Evolutionary conservation across 2,329 filamentous ascomycete genomes (phyloP).

Genomic region (Aspergillus alliaceus): DNA sequence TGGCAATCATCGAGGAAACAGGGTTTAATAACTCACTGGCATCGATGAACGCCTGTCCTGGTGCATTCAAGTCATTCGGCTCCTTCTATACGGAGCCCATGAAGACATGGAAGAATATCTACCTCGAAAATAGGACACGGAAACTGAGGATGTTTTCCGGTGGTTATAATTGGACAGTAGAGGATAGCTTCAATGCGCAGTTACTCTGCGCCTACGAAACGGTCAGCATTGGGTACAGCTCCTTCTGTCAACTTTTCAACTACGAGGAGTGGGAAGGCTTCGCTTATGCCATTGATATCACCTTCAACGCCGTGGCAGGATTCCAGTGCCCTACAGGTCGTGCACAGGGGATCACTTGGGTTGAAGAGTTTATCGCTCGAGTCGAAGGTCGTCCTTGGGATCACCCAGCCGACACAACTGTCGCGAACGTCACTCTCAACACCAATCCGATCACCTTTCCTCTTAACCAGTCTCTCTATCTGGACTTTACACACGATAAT

Average conservation of each 20-base stretch:
- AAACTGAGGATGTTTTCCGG: constrained; percentile 59
- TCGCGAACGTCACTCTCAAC: constrained; percentile 43
- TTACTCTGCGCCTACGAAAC: constrained; percentile 76
- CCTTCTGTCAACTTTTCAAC: constrained; percentile 73
- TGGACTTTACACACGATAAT: not conserved
- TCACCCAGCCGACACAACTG: constrained; percentile 32
- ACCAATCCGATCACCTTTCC: constrained; percentile 69
- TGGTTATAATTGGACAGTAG: constrained; percentile 62
- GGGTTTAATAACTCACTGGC: constrained; percentile 29
- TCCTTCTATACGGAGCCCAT: too few relatives aligned
- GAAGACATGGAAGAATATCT: constrained; percentile 61
- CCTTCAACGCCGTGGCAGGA: constrained; percentile 61
- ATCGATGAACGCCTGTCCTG: constrained; percentile 7
- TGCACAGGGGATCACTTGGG: constrained; percentile 71
- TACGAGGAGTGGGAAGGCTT: constrained; percentile 73
- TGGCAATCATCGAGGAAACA: constrained; percentile 69
- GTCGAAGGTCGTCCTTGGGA: constrained; percentile 43
- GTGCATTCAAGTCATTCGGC: too few relatives aligned
- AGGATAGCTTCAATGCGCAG: constrained; percentile 67
- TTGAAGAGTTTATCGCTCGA: constrained; percentile 71
- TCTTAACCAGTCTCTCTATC: constrained; percentile 58
- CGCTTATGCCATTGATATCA: constrained; percentile 69
- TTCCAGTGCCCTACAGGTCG: constrained; percentile 67
- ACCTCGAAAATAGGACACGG: constrained; percentile 64
- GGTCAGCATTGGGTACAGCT: constrained; percentile 71